Evolutionary conservation across 2,329 filamentous ascomycete species (phyloP), one percentile per base, ranked within the genome.

Genomic region (Penicillium occitanis): DNA sequence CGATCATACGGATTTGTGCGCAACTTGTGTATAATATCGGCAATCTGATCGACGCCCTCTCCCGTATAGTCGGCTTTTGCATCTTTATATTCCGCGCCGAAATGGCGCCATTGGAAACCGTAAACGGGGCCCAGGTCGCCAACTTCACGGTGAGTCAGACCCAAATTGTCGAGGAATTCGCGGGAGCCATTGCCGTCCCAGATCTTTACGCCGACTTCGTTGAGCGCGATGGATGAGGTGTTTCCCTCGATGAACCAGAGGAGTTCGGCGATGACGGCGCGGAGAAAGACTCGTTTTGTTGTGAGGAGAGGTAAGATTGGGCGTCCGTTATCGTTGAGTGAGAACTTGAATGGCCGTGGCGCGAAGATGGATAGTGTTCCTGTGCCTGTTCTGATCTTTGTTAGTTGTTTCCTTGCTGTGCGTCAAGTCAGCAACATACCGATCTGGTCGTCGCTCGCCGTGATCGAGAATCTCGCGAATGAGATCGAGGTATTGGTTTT

Each of bases 51-150:
- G 17, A 97, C 92, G 19, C 95, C 95, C 76, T 96, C 85, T 0
- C 91, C 93, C 0, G 87, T 85, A 79, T 99, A 99, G 76, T 98
- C 92, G 0, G 90, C 86, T 70, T 88, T 83, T 14, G 89, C 86
- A 74, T 94, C 90, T 19, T 89, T 82, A 77, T 99, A 99, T 68
- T 92, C 88, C 4, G 95, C 95, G 61, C 95, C 95, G 74, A 99
- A 99, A 79, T 98, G 94, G 2, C 95, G 91, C 95, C 95, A 99
- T 80, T 99, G 95, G 81, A 99, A 99, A 1, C 95, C 95, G 76
- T 99, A 99, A 0, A 98, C 93, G 35, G 95, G 95, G 0, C 95
- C 95, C 0, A 99, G 84, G 74, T 99, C 95, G 70, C 95, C 95
- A 22, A 89, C 91, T 62, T 88, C 91, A 67, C 94, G 91, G 75